Base-by-base conservation (phyloP, 306 rosid species). In the Malus asiatica region DNA sequence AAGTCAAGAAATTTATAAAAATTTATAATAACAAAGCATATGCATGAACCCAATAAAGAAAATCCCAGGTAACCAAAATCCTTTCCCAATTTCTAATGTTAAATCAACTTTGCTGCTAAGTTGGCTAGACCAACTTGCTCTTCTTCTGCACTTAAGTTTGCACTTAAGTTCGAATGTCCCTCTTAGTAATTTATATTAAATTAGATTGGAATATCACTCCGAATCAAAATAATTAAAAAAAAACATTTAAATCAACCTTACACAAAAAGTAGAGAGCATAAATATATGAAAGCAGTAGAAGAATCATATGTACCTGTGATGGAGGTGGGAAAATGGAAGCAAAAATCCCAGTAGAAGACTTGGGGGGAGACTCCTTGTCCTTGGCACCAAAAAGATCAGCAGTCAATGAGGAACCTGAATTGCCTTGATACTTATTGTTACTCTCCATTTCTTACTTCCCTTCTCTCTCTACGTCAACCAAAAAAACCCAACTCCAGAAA, bases 311-410 rank as follows among this genome's bases (percentile, higher is more conserved):
- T 73, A 80, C 90, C 88, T 66, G 76, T 18, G 85, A 79, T 2
- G 88, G 88, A 66, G 86, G 85, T 3, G 88, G 83, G 63, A 84
- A 84, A 25, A 84, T 80, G 10, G 88, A 72, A 7, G 90, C 88
- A 58, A 87, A 84, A 68, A 75, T 62, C 57, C 85, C 90, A 23
- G 82, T 68, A 10, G 90, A 45, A 13, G 84, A 76, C 35, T 84
- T 65, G 23, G 71, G 72, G 4, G 86, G 68, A 8, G 83, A 48
- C 61, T 87, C 88, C 74, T 77, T 82, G 62, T 87, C 88, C 74
- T 77, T 82, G 62, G 29, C 77, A 72, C 87, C 90, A 38, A 87
- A 87, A 80, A 84, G 90, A 23, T 84, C 88, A 11, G 90, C 81
- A 75, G 86, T 71, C 27, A 87, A 80, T 16, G 90, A 84, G 35